Evolutionary conservation across 192 early-diverging fungal genomes (phyloP).

Genomic region (Obelidium mucronatum): DNA sequence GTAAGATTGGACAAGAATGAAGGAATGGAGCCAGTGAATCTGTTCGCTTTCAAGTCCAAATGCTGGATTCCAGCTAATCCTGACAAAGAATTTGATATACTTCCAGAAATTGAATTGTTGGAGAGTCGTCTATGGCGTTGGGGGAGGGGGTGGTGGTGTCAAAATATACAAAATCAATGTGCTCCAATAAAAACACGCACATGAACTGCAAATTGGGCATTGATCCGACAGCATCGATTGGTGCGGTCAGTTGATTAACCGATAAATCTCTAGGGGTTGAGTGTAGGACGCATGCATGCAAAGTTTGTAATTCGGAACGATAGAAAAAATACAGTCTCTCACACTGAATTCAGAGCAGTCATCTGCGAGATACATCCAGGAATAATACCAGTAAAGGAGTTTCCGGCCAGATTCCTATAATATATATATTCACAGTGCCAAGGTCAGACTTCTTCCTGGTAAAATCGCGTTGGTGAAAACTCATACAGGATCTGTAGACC

Average conservation of each 20-base stretch:
- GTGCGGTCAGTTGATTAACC: neutral
- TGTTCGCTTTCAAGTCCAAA: neutral
- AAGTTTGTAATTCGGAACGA: neutral
- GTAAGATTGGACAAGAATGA: neutral
- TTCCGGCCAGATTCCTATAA: neutral
- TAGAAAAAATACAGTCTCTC: neutral
- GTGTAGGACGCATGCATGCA: no score
- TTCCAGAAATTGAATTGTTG: neutral
- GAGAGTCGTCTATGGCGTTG: neutral
- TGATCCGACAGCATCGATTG: neutral
- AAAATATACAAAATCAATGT: neutral
- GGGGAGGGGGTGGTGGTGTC: no score
- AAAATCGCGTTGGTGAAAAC: neutral
- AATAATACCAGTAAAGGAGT: neutral
- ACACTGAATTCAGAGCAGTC: neutral
- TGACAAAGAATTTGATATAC: neutral
- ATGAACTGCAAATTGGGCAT: neutral
- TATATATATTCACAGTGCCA: no score
- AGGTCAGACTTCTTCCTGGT: no score
- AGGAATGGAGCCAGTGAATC: neutral
- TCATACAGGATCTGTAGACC: neutral
- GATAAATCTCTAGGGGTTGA: neutral
- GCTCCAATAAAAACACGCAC: neutral
- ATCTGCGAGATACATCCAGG: neutral
- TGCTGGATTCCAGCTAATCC: neutral